Evolutionary conservation across 2,329 filamentous ascomycete genomes (phyloP).

Genomic region (Cladosporium sp.): DNA sequence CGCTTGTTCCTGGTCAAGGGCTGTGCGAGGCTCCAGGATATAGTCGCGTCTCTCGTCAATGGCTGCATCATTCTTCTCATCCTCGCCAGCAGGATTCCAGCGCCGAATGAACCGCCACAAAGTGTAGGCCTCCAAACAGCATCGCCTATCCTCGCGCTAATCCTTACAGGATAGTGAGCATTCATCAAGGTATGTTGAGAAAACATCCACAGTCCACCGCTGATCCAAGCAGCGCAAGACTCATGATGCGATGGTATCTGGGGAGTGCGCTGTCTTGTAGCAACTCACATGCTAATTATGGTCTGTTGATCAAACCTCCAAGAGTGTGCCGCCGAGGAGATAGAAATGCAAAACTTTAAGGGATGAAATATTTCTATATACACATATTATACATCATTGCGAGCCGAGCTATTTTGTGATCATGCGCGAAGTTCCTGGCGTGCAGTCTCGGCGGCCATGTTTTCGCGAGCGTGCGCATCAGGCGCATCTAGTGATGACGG

Average conservation of each 20-base stretch:
- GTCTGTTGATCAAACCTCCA: no score
- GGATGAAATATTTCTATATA: not conserved
- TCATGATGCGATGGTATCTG: not conserved
- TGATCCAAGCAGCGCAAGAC: not conserved
- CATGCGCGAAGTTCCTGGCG: constrained; percentile 8
- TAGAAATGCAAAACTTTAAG: not conserved
- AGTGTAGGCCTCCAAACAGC: not conserved
- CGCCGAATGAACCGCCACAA: not conserved
- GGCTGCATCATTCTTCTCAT: constrained; percentile 1
- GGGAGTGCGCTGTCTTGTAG: not conserved
- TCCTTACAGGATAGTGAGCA: not conserved
- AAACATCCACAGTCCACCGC: not conserved
- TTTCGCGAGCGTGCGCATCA: constrained; percentile 6
- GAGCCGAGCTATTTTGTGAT: not conserved
- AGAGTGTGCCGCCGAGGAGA: not conserved
- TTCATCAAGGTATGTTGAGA: not conserved
- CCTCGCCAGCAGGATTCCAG: not conserved
- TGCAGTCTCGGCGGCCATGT: constrained; percentile 10
- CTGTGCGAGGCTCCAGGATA: not conserved
- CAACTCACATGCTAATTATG: not conserved
- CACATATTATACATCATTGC: constrained; percentile 17
- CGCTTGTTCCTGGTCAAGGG: not conserved
- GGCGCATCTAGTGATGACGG: not conserved
- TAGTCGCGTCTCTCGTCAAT: not conserved
- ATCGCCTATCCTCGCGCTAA: not conserved